Evolutionary conservation across 345 rosid genomes (phyloP), one percentile per base, ranked within the genome.

Genomic region (Eutrema japonicum): DNA sequence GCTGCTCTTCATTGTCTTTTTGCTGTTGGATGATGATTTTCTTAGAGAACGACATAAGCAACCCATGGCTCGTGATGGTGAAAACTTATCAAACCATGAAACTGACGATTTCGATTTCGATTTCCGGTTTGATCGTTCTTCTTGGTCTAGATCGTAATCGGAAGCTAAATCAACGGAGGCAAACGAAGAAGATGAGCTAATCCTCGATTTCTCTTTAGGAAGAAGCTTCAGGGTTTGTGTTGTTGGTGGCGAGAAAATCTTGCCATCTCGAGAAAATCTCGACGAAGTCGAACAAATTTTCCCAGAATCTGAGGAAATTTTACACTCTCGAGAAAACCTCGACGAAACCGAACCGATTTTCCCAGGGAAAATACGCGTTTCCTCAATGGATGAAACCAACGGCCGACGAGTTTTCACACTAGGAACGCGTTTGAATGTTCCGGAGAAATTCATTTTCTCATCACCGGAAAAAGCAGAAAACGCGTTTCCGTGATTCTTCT

Each of bases 51-150:
- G 35, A 46, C 3, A 29, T 11, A 92, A 83, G 71, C 96, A 89
- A 29, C 93, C 88, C 22, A 46, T 49, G 62, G 62, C 86, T 50
- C 12, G 59, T 4, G 89, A 85, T 14, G 88, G 87, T 22, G 85
- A 72, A 52, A 85, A 76, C 46, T 79, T 84, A 58, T 65, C 40
- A 77, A 70, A 66, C 72, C 75, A 73, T 2, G 81, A 79, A 16
- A 22, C 16, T 0, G 78, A 47, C 4, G 38, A 53, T 14, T 74
- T 60, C 10, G 38, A 53, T 14, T 63, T 72, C 32, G 75, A 65
- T 46, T 68, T 49, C 26, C 46, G 40, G 22, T 62, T 59, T 33
- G 14, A 8, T 37, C 41, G 8, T 38, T 49, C 45, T 47, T 56
- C 56, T 50, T 48, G 63, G 11, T 41, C 10, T 51, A 4, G 35